phyloP scores from a whole-genome alignment of 176 grass and related monocot genomes.

The Pontederia paniculata region DNA sequence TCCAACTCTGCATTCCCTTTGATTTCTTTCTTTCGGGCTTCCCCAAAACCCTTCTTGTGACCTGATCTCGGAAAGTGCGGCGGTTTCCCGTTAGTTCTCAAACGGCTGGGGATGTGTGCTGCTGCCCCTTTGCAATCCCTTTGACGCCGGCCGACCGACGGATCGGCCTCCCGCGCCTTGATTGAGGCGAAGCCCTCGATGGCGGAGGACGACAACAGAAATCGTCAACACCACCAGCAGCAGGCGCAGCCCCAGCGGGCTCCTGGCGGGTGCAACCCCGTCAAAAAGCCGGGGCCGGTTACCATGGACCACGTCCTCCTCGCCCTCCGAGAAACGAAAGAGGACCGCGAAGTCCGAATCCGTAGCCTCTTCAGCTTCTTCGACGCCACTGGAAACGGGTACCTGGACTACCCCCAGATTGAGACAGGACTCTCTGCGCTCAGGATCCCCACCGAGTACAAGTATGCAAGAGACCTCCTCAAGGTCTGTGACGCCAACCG shows the following conservation, averaged over 20 bases:
- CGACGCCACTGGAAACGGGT: slow-evolving; percentile 40
- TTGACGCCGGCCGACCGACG: slow-evolving; percentile 20
- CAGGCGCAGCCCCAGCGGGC: not conserved
- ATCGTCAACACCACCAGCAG: not conserved
- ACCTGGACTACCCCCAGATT: slow-evolving; percentile 65
- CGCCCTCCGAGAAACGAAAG: slow-evolving; percentile 64
- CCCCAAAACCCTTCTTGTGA: too few species aligned
- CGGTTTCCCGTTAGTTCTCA: not conserved
- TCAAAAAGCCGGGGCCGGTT: slow-evolving; percentile 43
- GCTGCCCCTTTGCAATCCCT: not conserved
- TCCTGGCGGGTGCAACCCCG: slow-evolving; percentile 30
- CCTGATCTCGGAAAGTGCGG: not conserved
- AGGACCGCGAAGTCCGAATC: slow-evolving; percentile 63
- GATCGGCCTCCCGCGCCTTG: not conserved
- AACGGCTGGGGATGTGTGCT: not conserved
- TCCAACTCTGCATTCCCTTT: too few species aligned
- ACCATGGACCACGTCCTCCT: slow-evolving; percentile 68
- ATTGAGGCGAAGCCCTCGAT: not conserved
- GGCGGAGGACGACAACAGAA: not conserved
- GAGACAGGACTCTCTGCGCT: slow-evolving; percentile 40
- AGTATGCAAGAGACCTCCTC: slow-evolving; percentile 72
- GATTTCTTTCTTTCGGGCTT: too few species aligned
- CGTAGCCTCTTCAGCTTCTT: slow-evolving; percentile 68
- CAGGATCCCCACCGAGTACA: slow-evolving; percentile 43
- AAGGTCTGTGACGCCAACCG: slow-evolving; percentile 53